Conservation (phyloP, 2,329 filamentous ascomycete species). For the Raffaelea deltoideospora region DNA sequence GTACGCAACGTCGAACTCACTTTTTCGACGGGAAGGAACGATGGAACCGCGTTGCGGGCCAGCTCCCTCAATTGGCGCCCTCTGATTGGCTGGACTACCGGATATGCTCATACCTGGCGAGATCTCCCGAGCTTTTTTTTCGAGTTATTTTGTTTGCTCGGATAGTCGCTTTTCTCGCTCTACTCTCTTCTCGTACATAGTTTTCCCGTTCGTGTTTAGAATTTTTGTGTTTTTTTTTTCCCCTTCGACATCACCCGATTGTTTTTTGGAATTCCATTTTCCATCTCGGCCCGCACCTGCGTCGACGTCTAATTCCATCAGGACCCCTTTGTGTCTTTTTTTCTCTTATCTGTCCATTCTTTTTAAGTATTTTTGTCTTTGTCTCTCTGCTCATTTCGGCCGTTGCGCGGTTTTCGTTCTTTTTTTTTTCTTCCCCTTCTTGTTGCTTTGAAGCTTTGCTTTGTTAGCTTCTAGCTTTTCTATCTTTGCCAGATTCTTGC, state of each 20-base stretch:
- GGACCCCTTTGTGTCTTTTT: not conserved
- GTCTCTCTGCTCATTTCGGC: not conserved
- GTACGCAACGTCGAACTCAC: no score
- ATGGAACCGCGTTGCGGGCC: not conserved
- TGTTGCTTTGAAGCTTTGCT: no score
- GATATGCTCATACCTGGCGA: constrained; percentile 11
- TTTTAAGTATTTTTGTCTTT: not conserved
- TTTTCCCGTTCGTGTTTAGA: not conserved
- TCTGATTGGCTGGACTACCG: constrained; percentile 11
- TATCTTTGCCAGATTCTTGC: no score
- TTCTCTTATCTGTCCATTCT: not conserved
- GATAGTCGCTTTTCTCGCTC: constrained; percentile 2
- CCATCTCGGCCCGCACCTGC: not conserved
- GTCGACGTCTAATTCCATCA: not conserved
- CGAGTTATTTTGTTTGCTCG: constrained; percentile 6
- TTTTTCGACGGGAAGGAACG: not conserved
- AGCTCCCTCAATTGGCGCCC: constrained; percentile 8
- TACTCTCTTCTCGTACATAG: not conserved
- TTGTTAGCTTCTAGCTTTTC: no score
- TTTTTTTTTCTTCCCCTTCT: not conserved
- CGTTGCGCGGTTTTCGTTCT: not conserved
- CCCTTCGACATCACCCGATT: not conserved
- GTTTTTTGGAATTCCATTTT: not conserved
- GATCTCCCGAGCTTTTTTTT: constrained; percentile 20
- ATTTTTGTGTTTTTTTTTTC: not conserved